Evolutionary conservation across 179 eudicot species (phyloP).

Genomic region (Spergularia azorica): DNA sequence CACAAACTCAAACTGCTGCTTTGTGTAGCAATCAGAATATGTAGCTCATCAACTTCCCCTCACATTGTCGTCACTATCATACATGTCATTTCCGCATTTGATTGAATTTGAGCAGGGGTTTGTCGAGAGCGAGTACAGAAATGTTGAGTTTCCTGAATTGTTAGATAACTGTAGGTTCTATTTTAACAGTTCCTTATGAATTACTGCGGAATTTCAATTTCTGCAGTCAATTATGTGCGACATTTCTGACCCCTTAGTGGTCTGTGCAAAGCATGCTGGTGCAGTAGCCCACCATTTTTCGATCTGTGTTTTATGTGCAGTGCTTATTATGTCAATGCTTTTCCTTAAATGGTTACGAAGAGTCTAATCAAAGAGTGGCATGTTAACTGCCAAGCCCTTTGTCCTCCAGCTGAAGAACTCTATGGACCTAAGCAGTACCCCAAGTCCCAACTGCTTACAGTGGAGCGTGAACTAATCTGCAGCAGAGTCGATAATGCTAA

Average conservation of each 20-base stretch:
- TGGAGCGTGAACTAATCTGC: no score
- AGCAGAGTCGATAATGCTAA: no score
- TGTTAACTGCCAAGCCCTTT: not conserved
- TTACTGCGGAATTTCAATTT: not conserved
- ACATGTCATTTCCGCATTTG: not conserved
- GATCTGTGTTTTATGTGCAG: no score
- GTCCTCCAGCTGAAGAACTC: no score
- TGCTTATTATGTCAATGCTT: no score
- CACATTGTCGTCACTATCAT: not conserved
- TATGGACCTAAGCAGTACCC: no score
- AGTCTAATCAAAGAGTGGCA: no score
- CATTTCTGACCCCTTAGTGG: not conserved
- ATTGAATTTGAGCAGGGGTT: slow-evolving; percentile 4
- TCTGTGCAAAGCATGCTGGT: not conserved
- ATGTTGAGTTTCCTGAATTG: slow-evolving; percentile 2
- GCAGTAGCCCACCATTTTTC: no score
- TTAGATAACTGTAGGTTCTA: not conserved
- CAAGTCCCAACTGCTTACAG: no score
- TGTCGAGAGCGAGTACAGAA: slow-evolving; percentile 10
- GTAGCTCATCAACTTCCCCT: slow-evolving; percentile 3
- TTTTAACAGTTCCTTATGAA: not conserved
- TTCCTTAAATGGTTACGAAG: no score
- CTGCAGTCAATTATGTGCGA: not conserved
- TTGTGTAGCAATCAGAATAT: slow-evolving; percentile 3
- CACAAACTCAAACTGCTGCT: slow-evolving; percentile 6